These are phyloP conservation scores for Globisporangium abappressorium DNA, from an alignment of 352 stramenopile genomes.

Conservation along the genomic window DNA sequence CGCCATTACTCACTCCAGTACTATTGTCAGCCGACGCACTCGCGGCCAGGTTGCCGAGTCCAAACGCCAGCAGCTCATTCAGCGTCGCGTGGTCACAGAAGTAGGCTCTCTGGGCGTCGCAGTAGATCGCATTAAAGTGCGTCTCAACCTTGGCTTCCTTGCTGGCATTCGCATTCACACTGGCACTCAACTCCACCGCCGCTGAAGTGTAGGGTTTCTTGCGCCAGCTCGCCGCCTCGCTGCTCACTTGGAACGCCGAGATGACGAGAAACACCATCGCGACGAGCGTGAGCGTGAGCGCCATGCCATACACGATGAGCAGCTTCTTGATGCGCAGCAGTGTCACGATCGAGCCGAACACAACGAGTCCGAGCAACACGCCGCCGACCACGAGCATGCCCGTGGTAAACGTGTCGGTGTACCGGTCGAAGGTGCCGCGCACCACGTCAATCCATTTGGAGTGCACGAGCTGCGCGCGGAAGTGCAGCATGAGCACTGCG, in stretches of 20 bases:
- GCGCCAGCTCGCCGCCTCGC: constrained; percentile 4
- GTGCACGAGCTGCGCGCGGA: constrained; percentile 8
- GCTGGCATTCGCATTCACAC: not conserved
- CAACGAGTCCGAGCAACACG: constrained; percentile 9
- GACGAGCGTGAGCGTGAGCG: constrained; percentile 10
- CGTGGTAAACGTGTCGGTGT: constrained; percentile 10
- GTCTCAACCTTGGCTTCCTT: constrained; percentile 13
- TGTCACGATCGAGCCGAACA: constrained; percentile 12
- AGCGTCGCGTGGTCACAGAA: constrained; percentile 16
- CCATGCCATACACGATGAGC: constrained; percentile 13
- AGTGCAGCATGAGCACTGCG: constrained; percentile 5
- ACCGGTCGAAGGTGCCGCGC: constrained; percentile 12
- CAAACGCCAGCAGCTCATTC: constrained; percentile 11
- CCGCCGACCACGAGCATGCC: constrained; percentile 10
- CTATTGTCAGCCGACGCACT: not conserved
- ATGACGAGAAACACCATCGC: constrained; percentile 13
- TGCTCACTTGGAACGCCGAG: constrained; percentile 14
- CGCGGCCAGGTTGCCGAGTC: not conserved
- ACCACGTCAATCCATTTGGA: constrained; percentile 15
- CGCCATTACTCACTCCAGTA: not conserved
- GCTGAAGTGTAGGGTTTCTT: not conserved
- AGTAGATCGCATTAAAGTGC: constrained; percentile 18
- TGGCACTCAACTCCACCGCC: not conserved
- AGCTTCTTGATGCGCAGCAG: constrained; percentile 11
- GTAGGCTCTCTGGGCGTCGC: constrained; percentile 13